Base-by-base conservation (phyloP, 305 asterid genomes). In the Rubia tinctorum region DNA sequence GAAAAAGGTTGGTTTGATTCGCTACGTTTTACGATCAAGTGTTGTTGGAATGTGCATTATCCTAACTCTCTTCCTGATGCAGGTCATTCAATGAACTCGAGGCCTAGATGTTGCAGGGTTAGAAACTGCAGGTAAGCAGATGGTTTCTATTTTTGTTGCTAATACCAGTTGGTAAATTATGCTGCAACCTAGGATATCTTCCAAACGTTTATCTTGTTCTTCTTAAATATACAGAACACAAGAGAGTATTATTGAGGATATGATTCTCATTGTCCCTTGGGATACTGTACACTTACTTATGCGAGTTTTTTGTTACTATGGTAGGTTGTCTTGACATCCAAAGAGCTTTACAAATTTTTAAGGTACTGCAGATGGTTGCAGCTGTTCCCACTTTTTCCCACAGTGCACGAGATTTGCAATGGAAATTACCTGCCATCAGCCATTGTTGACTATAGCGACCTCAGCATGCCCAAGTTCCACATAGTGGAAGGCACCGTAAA, bases 41-140 rank as follows among this genome's bases (percentile, higher is more conserved):
- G 25, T 15, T 58, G 12, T 64, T 17, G 25, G 69, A 11, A 53
- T 53, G 22, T 53, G 23, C 71, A 44, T 22, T 39, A 22, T 42
- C 63, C 65, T 58, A 25, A 75, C 22, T 47, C 73, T 72, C 76
- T 73, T 59, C 40, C 30, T 42, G 10, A 42, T 14, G 4, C 66
- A 85, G 89, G 74, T 89, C 96, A 4, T 91, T 91, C 40, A 95
- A 91, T 77, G 96, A 88, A 77, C 95, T 93, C 27, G 96, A 93
- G 81, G 92, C 95, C 23, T 95, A 89, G 87, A 84, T 93, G 95
- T 72, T 89, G 84, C 91, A 89, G 81, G 98, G 98, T 75, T 95
- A 91, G 81, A 93, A 89, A 76, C 83, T 93, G 72, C 97, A 93
- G 96, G 97, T 93, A 74, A 34, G 61, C 37, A 7, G 18, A 20